A percentile compares a stretch with the other conserved stretches of the same genome.
phyloP scores from a whole-genome alignment of 345 rosid species.

The Citrus sp. region DNA sequence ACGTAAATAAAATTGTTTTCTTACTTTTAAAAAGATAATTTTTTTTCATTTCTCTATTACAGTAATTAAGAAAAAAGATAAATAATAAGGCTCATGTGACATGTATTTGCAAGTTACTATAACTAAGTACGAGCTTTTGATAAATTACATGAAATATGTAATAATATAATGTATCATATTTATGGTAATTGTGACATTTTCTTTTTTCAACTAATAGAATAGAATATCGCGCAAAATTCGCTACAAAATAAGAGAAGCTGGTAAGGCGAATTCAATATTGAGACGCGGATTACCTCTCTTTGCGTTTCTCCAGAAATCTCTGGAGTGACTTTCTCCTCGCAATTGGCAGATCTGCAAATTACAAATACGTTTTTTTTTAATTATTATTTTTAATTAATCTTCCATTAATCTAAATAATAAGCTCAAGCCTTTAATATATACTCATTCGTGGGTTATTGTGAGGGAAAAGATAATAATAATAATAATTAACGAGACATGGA shows the following conservation, averaged over 20 bases:
- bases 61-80: too few species aligned
- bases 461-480: background rate
- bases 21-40: background rate
- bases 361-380: background rate
- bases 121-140: too few species aligned
- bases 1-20: conserved; percentile 1
- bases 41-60: too few species aligned
- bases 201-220: background rate
- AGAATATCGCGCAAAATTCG: background rate
- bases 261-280: background rate
- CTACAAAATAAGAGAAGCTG: background rate
- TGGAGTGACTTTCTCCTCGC: conserved; percentile 69
- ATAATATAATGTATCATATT: background rate
- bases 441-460: too few species aligned
- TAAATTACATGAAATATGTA: background rate
- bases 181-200: background rate
- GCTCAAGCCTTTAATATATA: background rate
- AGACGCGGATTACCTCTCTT: conserved; percentile 57
- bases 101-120: too few species aligned
- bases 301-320: conserved; percentile 89
- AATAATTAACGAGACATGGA: too few species aligned
- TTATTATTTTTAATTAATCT: background rate
- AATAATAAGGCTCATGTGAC: too few species aligned
- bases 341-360: conserved; percentile 60
- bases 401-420: background rate